Conservation (phyloP, 352 stramenopile genomes). For the Chrysophaeum taylorii region DNA sequence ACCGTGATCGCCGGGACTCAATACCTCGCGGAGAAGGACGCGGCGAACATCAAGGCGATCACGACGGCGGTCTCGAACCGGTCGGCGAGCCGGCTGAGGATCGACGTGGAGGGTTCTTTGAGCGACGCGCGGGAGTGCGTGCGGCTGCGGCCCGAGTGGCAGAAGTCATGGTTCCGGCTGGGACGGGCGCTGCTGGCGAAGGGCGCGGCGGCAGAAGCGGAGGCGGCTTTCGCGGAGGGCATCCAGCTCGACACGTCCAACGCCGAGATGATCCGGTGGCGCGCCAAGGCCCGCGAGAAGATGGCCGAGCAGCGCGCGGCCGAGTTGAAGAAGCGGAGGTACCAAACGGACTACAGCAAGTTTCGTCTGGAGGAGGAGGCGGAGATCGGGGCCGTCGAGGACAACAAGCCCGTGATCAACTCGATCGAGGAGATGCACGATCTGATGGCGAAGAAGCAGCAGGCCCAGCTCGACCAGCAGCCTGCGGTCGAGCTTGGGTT, state of each 20-base stretch:
- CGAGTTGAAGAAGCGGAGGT: not conserved
- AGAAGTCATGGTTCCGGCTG: slow-evolving; percentile 4
- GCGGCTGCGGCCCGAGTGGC: not conserved
- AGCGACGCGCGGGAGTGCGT: not conserved
- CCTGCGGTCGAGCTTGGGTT: not conserved
- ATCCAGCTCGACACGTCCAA: not conserved
- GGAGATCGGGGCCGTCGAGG: not conserved
- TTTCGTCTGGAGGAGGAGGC: not conserved
- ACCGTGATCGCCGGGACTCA: not conserved
- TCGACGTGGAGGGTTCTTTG: not conserved
- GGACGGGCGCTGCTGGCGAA: not conserved
- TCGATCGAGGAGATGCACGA: slow-evolving; percentile 13
- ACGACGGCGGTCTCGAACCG: not conserved
- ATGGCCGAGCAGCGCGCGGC: not conserved
- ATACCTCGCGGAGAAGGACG: not conserved
- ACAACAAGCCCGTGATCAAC: not conserved
- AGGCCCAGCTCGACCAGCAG: slow-evolving; percentile 12
- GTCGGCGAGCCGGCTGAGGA: not conserved
- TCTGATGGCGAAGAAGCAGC: slow-evolving; percentile 5
- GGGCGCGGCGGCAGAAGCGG: not conserved
- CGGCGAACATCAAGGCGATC: not conserved
- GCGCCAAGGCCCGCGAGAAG: not conserved
- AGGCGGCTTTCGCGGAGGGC: slow-evolving; percentile 6
- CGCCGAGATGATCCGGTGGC: not conserved
- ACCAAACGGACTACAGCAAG: slow-evolving; percentile 8